Evolutionary conservation across 1,284 basidiomycete genomes (phyloP).

Genomic region (Singerocomus inundabilis): DNA sequence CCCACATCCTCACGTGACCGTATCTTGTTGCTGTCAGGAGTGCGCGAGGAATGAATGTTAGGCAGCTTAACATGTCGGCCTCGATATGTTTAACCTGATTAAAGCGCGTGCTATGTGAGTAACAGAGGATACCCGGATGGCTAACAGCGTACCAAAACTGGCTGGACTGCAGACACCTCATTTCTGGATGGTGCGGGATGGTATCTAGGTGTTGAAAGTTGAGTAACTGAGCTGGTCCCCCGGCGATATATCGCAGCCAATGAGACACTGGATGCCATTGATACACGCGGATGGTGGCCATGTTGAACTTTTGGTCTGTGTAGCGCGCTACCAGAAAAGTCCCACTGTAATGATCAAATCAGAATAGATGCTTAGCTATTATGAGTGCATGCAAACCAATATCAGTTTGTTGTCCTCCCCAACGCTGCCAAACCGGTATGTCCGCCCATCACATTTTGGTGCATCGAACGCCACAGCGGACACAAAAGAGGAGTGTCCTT

Average conservation of each 20-base stretch:
- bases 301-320: constrained; percentile 69
- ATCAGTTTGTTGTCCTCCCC: constrained; percentile 94
- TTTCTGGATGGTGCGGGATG: constrained; percentile 87
- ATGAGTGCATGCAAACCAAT: constrained; percentile 49
- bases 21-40: constrained; percentile 74
- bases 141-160: constrained; percentile 67
- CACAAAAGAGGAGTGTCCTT: constrained; percentile 95
- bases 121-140: constrained; percentile 19
- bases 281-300: constrained; percentile 66
- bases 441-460: constrained; percentile 78
- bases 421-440: constrained; percentile 89
- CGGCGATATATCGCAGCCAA: constrained; percentile 54
- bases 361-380: background rate
- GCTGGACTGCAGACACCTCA: constrained; percentile 89
- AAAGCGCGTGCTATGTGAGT: background rate
- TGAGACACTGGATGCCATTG: constrained; percentile 73
- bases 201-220: constrained; percentile 58
- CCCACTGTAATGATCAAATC: constrained; percentile 62
- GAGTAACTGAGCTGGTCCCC: constrained; percentile 50
- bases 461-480: constrained; percentile 89
- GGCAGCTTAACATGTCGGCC: constrained; percentile 66
- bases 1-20: constrained; percentile 81
- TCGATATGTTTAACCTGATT: constrained; percentile 76
- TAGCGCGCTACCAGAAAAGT: constrained; percentile 79
- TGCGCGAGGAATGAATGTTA: constrained; percentile 71